phyloP scores from a whole-genome alignment of 331 rosid species.

The Phaseolus coccineus region DNA sequence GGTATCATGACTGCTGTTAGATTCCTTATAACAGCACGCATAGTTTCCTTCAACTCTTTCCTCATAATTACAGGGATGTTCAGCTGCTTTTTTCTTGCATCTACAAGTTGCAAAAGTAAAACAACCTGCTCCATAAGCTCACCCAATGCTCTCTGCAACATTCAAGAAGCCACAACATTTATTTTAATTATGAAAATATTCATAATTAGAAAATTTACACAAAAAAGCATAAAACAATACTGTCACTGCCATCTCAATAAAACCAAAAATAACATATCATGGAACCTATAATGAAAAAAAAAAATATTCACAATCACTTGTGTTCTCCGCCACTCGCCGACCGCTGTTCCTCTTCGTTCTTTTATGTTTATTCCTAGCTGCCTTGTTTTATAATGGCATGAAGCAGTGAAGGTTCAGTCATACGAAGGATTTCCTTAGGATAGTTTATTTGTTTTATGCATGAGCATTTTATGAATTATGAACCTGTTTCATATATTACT shows the following conservation, averaged over 20 bases:
- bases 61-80: constrained; percentile 55
- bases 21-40: constrained; percentile 66
- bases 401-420: too few species aligned
- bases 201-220: constrained; percentile 14
- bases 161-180: constrained; percentile 33
- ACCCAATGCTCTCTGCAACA: constrained; percentile 64
- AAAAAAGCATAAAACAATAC: constrained; percentile 23
- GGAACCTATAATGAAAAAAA: constrained; percentile 7
- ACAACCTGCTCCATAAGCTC: constrained; percentile 79
- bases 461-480: too few species aligned
- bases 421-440: too few species aligned
- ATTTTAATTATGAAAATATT: constrained; percentile 16
- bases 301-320: too few species aligned
- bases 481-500: too few species aligned
- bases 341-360: too few species aligned
- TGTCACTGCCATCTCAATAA: neutral
- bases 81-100: constrained; percentile 62
- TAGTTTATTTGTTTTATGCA: too few species aligned
- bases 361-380: too few species aligned
- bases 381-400: too few species aligned
- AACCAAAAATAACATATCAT: constrained; percentile 27
- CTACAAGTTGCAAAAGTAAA: constrained; percentile 64
- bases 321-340: too few species aligned
- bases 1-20: constrained; percentile 66
- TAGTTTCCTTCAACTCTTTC: constrained; percentile 68